Base-by-base conservation (phyloP, 2,329 filamentous ascomycete species). In the Colletotrichum lini region DNA sequence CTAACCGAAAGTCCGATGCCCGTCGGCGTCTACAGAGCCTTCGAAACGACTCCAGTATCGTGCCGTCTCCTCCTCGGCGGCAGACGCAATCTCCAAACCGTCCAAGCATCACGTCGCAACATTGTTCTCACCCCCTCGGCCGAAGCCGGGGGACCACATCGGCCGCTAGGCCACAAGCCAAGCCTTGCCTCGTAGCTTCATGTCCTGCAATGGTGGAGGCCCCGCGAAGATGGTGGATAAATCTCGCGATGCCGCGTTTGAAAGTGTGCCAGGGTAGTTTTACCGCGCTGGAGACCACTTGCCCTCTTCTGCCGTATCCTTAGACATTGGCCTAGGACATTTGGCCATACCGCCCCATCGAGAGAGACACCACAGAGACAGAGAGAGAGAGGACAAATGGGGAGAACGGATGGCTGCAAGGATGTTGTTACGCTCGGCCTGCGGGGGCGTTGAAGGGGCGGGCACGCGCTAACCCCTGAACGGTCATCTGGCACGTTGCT, bases 221-320 rank as follows among this genome's bases (percentile, higher is more conserved):
- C 44, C 49, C 45, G 35, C 30, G 21, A 38, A 7, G 4, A 21
- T 47, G 38, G 61, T 54, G 62, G 67, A 35, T 56, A n/a, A 18
- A 23, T 12, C 50, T 56, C 42, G 26, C 23, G 44, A 58, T 61
- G 45, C 35, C 21, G 47, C 44, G 68, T 71, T 71, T 68, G 52
- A 49, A 21, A 54, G 52, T 45, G 44, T 63, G 45, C 57, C 45
- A 30, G 57, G 56, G 57, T n/a, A 15, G 64, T 67, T 62, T 70
- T 62, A 47, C 57, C 42, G 57, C 53, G 50, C 64, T 70, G 68
- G 64, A 59, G 52, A 35, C 10, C 21, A 42, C 15, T 7, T 7
- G 35, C 38, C 16, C 16, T 57, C 35, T 42, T 30, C 59, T 26
- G 30, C 23, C 4, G n/a, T 30, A 21, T 49, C 18, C 30, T 38